Percentiles rank a stretch among this genome's conserved stretches.
phyloP scores from a whole-genome alignment of 2,329 filamentous ascomycete species.

The Neopestalotiopsis rosae region DNA sequence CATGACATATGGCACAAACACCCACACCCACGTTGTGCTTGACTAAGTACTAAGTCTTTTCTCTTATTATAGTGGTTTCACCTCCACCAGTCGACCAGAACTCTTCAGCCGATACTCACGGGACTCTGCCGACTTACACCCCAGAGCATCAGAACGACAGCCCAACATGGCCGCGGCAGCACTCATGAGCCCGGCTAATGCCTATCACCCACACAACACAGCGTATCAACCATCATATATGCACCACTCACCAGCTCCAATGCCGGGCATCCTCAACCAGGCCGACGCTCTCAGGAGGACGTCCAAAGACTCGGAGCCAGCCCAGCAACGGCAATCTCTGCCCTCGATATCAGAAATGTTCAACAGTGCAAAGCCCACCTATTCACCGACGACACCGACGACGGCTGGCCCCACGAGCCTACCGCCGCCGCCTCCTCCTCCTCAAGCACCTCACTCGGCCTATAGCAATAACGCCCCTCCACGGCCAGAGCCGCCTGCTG shows the following conservation, averaged over 20 bases:
- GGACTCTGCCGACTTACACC: conserved; percentile 30
- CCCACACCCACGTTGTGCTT: background rate
- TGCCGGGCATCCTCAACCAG: conserved; percentile 34
- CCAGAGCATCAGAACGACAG: conserved; percentile 26
- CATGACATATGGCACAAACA: background rate
- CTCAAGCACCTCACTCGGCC: background rate
- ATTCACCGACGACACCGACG: conserved; percentile 35
- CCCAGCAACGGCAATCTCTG: conserved; percentile 35
- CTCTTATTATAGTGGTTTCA: conserved; percentile 34
- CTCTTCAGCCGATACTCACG: conserved; percentile 31
- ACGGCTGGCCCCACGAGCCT: conserved; percentile 31
- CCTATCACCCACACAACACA: conserved; percentile 34
- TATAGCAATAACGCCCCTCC: conserved; percentile 23
- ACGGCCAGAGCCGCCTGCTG: conserved; percentile 33
- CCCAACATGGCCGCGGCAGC: conserved; percentile 38
- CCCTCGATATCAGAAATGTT: conserved; percentile 41
- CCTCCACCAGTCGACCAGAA: conserved; percentile 35
- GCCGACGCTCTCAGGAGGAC: conserved; percentile 32
- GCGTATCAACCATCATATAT: conserved; percentile 20
- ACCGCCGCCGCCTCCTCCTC: conserved; percentile 28
- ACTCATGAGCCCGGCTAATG: conserved; percentile 38
- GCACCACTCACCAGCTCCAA: conserved; percentile 30
- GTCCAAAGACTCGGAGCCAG: conserved; percentile 32
- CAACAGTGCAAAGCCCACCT: conserved; percentile 32
- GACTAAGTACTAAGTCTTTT: conserved; percentile 29